Evolutionary conservation across 331 rosid genomes (phyloP), one percentile per base, ranked within the genome.

Genomic region (Telfairia occidentalis): DNA sequence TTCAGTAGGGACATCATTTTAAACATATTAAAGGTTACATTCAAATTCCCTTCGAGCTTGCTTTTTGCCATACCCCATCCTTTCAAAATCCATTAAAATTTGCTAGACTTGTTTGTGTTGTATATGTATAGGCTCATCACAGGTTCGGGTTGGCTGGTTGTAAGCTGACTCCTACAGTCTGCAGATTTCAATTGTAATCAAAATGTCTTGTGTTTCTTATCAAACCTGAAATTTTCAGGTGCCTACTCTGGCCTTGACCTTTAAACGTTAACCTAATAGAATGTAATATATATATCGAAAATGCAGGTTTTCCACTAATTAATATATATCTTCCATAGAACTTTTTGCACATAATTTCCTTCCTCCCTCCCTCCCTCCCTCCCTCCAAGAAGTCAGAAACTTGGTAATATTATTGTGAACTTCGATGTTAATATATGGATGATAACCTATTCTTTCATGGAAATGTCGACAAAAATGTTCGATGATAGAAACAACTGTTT

Each of bases 1-100:
- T 77, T 88, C 91, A 30, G 86, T 82, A 2, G 97, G 98, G 78
- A 61, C 97, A 77, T 88, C 98, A 28, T 91, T 93, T 86, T 93
- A 78, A 86, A 46, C 29, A 71, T 29, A 71, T 12, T 5, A 40
- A 42, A 30, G 76, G 58, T 71, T 71, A 29, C 15, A 48, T 67
- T 67, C 23, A 29, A 16, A 1, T 48, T 71, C 19, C 45, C 60
- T 28, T 49, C 5, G 2, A 26, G 18, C 29, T 30, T 71, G 6
- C 60, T 40, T 5, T 19, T 67, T 70, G 8, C 40, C 42, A n/a
- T n/a, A 12, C 3, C 15, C 28, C 21, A 70, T 57, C 40, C 54
- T 43, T 5, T 21, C 43, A 7, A 11, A 32, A 5, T 13, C 42
- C 71, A 16, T 34, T 63, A 32, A 18, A 34, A 18, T 19, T 7